A percentile compares a stretch with the other conserved stretches of the same genome.
Evolutionary conservation across 139 green algal species (phyloP).

Genomic region (Picochlorum sp.): DNA sequence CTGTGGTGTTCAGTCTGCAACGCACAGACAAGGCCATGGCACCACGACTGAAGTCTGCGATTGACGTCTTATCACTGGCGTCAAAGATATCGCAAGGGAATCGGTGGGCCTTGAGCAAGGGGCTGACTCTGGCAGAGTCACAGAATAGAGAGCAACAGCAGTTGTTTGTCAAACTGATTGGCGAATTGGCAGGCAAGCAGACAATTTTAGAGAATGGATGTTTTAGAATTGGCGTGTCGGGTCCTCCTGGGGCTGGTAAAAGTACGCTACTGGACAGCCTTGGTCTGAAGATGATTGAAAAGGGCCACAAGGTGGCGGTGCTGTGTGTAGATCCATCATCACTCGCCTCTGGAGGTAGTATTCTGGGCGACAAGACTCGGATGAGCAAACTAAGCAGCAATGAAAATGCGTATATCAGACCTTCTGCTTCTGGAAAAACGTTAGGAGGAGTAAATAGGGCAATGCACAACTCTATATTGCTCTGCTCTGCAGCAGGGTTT

Average conservation of each 20-base stretch:
- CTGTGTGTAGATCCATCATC: conserved; percentile 55
- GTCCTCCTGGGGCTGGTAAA: conserved; percentile 45
- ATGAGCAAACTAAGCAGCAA: conserved; percentile 42
- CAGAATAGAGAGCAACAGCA: conserved; percentile 6
- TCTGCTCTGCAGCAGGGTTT: conserved; percentile 48
- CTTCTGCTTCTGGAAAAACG: conserved; percentile 41
- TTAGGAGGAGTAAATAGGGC: conserved; percentile 48
- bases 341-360: conserved; percentile 34
- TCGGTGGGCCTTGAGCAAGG: conserved; percentile 6
- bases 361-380: conserved; percentile 64
- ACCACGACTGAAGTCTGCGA: background rate
- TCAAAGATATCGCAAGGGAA: background rate
- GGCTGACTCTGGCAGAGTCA: conserved; percentile 9
- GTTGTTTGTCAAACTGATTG: conserved; percentile 5
- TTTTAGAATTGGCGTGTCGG: conserved; percentile 37
- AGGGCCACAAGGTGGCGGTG: conserved; percentile 42
- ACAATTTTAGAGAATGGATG: background rate
- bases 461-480: conserved; percentile 45
- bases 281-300: conserved; percentile 30
- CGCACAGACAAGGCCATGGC: too few species aligned
- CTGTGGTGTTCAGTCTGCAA: too few species aligned
- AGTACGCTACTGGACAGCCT: conserved; percentile 37
- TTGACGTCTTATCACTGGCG: background rate
- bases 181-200: background rate
- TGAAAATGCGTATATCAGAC: conserved; percentile 41